A percentile compares a stretch with the other conserved stretches of the same genome.
phyloP scores from a whole-genome alignment of 257 asterid species.

The Primulina eburnea region DNA sequence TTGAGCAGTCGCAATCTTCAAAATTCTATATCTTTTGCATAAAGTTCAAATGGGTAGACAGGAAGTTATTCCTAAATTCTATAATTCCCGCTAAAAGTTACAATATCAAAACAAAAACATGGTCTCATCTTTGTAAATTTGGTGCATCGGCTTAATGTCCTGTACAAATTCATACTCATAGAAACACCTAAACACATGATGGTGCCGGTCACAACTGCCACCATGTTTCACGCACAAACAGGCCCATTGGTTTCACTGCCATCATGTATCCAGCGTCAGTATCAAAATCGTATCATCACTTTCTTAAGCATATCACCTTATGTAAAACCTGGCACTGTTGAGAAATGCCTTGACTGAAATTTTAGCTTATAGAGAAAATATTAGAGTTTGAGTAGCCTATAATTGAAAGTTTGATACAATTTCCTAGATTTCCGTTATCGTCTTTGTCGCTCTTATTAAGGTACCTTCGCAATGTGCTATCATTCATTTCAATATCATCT shows the following conservation, averaged over 20 bases:
- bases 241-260: neutral
- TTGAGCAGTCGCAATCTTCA: neutral
- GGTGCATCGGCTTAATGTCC: neutral
- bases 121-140: neutral
- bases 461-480: neutral
- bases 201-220: neutral
- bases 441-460: neutral
- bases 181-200: neutral
- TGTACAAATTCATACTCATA: neutral
- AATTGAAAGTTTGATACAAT: neutral
- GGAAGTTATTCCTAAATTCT: neutral
- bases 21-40: neutral
- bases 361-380: too few relatives aligned
- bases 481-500: neutral
- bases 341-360: neutral
- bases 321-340: neutral
- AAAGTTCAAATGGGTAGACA: neutral
- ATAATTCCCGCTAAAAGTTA: neutral
- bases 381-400: neutral
- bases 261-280: neutral
- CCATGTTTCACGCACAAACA: neutral
- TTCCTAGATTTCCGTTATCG: neutral
- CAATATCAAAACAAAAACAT: neutral
- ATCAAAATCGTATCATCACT: neutral
- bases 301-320: neutral